Conservation (phyloP, 768 basidiomycete genomes). For the Tylopilus sp. region DNA sequence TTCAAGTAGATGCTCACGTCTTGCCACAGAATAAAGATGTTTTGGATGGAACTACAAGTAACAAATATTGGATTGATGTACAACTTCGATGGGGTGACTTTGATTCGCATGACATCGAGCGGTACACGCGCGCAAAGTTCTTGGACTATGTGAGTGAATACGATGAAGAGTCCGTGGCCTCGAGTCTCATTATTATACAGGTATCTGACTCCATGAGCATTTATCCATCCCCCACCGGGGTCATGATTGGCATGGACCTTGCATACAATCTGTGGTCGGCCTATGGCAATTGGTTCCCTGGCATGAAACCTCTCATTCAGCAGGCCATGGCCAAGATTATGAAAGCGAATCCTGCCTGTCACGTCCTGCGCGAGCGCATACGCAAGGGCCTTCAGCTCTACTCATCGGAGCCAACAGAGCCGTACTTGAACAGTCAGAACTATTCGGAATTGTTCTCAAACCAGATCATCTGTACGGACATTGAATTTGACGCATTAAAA, state of each 20-base stretch:
- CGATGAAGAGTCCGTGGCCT: not conserved
- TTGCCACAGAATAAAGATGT: conserved; percentile 78
- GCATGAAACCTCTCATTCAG: conserved; percentile 95
- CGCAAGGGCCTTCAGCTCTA: conserved; percentile 97
- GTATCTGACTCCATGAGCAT: conserved; percentile 98
- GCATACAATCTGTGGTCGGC: conserved; percentile 99
- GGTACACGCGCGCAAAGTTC: conserved; percentile 98
- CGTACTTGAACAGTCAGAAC: conserved; percentile 97
- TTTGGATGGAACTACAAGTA: conserved; percentile 95
- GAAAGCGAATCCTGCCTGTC: conserved; percentile 98
- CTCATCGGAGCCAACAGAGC: conserved; percentile 98
- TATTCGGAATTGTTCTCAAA: conserved; percentile 97
- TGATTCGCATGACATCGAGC: conserved; percentile 97
- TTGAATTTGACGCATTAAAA: not conserved
- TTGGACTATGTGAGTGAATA: conserved; percentile 78
- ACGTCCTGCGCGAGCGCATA: conserved; percentile 97
- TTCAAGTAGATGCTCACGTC: conserved; percentile 3
- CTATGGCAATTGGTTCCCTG: conserved; percentile 99
- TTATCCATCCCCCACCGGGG: conserved; percentile 97
- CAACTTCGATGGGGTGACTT: conserved; percentile 98
- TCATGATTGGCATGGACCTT: conserved; percentile 98
- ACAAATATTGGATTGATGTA: conserved; percentile 98
- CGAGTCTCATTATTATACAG: conserved; percentile 33
- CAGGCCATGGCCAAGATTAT: conserved; percentile 99
- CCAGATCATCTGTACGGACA: conserved; percentile 85